Evolutionary conservation across 1,284 basidiomycete species (phyloP).

Genomic region (Trametes polyzona): DNA sequence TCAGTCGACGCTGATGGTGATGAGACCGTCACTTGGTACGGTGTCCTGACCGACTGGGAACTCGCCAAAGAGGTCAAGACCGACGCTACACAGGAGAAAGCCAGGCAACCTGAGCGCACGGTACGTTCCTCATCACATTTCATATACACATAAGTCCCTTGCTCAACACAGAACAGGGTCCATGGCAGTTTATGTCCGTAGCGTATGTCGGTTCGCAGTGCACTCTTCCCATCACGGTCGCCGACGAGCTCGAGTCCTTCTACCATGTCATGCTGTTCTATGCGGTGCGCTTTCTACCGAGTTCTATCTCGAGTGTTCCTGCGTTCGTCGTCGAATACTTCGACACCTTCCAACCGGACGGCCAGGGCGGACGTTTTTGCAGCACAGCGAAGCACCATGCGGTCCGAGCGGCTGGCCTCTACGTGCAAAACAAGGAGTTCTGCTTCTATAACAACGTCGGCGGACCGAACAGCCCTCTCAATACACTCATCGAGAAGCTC

Average conservation of each 20-base stretch:
- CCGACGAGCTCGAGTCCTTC: conserved; percentile 18
- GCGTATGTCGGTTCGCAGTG: neutral
- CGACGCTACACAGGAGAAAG: neutral
- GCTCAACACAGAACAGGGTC: neutral
- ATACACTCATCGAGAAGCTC: too few relatives aligned
- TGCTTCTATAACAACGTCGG: too few relatives aligned
- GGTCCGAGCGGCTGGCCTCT: too few relatives aligned
- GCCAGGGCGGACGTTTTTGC: too few relatives aligned
- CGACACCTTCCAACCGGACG: neutral
- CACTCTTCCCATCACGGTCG: neutral
- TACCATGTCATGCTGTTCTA: conserved; percentile 13
- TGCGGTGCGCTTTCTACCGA: conserved; percentile 3
- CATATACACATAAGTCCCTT: neutral
- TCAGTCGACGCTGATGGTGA: neutral
- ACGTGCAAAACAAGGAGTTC: too few relatives aligned
- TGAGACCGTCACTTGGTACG: neutral
- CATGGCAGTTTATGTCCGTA: conserved; percentile 15
- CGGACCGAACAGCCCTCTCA: too few relatives aligned
- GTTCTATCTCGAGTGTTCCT: neutral
- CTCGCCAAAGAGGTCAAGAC: neutral
- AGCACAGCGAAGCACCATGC: too few relatives aligned
- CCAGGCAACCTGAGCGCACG: conserved; percentile 1
- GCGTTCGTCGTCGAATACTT: conserved; percentile 7
- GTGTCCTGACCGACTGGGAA: conserved; percentile 18
- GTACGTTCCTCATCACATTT: neutral